Evolutionary conservation across 768 basidiomycete species (phyloP).

Genomic region (Hygrocybe coccinea): DNA sequence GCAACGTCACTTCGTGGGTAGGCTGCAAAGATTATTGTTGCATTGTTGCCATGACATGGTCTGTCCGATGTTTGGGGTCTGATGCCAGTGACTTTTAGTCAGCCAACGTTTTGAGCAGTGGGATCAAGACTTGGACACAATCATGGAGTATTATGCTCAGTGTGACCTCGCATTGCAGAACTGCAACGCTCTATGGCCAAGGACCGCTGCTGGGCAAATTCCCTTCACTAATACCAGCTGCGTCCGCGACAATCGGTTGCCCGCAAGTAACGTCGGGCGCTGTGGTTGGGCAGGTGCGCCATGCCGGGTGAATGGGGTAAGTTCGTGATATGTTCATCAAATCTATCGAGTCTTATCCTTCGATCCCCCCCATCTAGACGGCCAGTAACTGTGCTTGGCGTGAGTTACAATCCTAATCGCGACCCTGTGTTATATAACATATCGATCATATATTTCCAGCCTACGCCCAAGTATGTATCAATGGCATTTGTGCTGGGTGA

Average conservation of each 20-base stretch:
- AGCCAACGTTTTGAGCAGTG: no score
- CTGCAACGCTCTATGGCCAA: neutral
- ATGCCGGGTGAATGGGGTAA: neutral
- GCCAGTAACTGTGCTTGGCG: neutral
- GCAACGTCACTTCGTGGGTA: no score
- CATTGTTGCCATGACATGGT: no score
- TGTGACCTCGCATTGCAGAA: neutral
- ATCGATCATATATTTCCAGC: neutral
- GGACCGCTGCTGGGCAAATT: neutral
- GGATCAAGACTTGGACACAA: no score
- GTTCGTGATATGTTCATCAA: no score
- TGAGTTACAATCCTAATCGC: neutral
- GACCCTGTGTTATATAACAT: no score
- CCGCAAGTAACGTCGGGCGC: neutral
- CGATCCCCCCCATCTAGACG: no score
- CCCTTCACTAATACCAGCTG: neutral
- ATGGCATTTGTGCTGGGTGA: neutral
- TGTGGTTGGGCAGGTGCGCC: neutral
- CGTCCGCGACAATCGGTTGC: neutral
- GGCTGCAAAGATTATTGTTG: no score
- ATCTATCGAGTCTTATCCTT: no score
- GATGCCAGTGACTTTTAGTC: no score
- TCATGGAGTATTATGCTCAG: neutral
- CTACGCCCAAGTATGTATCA: neutral
- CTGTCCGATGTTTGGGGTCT: no score